Evolutionary conservation across 371 early-diverging fungal genomes (phyloP), one percentile per base, ranked within the genome.

Genomic region (Saksenaea vasiformis): DNA sequence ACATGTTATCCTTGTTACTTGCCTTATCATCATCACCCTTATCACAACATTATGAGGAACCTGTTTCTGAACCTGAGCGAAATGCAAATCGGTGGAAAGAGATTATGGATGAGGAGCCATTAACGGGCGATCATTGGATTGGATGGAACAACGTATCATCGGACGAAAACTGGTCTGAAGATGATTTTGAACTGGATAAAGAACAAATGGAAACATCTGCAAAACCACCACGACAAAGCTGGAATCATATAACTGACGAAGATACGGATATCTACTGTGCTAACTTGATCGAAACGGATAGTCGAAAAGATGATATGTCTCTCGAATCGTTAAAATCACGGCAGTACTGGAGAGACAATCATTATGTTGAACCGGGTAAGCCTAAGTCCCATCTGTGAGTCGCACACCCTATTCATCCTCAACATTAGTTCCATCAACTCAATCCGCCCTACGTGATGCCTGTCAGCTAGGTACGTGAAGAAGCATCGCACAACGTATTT

Each of bases 1-100:
- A 68, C 24, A 60, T 64, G 60, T 37, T 68, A 36, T 31, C 64
- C 2, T 36, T 68, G n/a, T 22, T 68, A 31, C 47, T 68, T 13
- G 60, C 68, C 5, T 26, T 63, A 22, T 68, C 66, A n/a, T 41
- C 53, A 15, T 28, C 60, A n/a, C 60, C 60, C 1, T 4, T 47
- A 22, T 47, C 51, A 17, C 22, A 22, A 47, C 19, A 19, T 7
- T 47, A 47, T 22, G 22, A 47, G 22, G 51, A 47, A 22, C n/a
- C n/a, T 8, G 24, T 19, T 22, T 22, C 51, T 47, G 24, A 17
- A 17, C 19, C 51, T 22, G 11, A 10, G n/a, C 22, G n/a, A 10
- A 3, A 22, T 22, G 22, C n/a, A 22, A 47, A 47, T 47, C 8
- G n/a, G 4, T 61, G 61, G 61, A 37, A 61, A 36, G 54, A 37